Evolutionary conservation across 2,329 filamentous ascomycete genomes (phyloP).

Genomic region (Cadophora sp.): DNA sequence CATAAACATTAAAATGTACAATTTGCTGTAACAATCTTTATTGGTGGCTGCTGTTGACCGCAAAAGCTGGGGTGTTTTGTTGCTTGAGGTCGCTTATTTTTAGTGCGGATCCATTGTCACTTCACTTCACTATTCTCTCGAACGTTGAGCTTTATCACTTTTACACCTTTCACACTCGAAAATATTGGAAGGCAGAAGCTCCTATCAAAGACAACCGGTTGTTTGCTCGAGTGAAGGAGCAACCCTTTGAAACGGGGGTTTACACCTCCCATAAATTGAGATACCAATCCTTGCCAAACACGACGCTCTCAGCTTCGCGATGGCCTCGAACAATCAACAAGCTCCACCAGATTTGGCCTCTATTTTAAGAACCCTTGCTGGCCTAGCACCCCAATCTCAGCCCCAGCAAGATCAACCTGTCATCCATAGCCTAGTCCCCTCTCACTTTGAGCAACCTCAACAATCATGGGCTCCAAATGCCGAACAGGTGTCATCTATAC

Average conservation of each 20-base stretch:
- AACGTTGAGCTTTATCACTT: no score
- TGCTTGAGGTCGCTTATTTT: conserved; percentile 4
- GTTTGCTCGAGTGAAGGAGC: neutral
- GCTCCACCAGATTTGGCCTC: conserved; percentile 44
- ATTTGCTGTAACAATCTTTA: neutral
- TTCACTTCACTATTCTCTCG: neutral
- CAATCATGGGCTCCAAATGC: conserved; percentile 14
- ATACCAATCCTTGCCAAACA: neutral
- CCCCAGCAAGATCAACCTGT: conserved; percentile 21
- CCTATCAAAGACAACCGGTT: no score
- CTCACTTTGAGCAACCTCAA: conserved; percentile 14
- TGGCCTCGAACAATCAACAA: conserved; percentile 39
- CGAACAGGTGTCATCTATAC: conserved; percentile 11
- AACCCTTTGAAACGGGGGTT: neutral
- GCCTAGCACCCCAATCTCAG: conserved; percentile 37
- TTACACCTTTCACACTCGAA: no score
- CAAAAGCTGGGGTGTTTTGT: neutral
- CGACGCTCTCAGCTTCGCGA: conserved; percentile 2
- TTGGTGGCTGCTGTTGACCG: neutral
- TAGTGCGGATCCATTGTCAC: conserved; percentile 1
- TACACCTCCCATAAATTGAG: neutral
- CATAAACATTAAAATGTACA: no score
- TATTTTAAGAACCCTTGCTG: conserved; percentile 44
- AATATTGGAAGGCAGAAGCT: no score
- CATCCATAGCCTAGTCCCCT: conserved; percentile 19